These are phyloP conservation scores for Vitis vinifera DNA, from an alignment of 164 flowering plant species.

Conservation along the genomic window ASM3070453v1 NC_081808.1:15561501-15562000, in stretches of 20 bases:
- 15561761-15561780: slow-evolving; percentile 85
- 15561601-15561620: slow-evolving; percentile 70
- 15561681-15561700: neutral
- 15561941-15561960: neutral
- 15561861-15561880: slow-evolving; percentile 80
- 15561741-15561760: slow-evolving; percentile 54
- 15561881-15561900: slow-evolving; percentile 75
- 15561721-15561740: slow-evolving; percentile 62
- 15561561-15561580: slow-evolving; percentile 89
- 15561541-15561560: slow-evolving; percentile 90
- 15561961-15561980: neutral
- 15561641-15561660: neutral
- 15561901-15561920: slow-evolving; percentile 84
- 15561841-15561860: slow-evolving; percentile 59
- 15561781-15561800: slow-evolving; percentile 92
- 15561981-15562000: neutral
- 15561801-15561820: slow-evolving; percentile 74
- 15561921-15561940: neutral
- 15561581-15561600: slow-evolving; percentile 89
- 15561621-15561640: slow-evolving; percentile 49
- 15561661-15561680: slow-evolving; percentile 5
- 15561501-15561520: slow-evolving; percentile 80
- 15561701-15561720: neutral
- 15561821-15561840: slow-evolving; percentile 58
- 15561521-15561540: slow-evolving; percentile 62